These are phyloP conservation scores for Yamadazyma aaseri DNA, from an alignment of 1,139 yeast genomes.

Conservation along the genomic window DNA sequence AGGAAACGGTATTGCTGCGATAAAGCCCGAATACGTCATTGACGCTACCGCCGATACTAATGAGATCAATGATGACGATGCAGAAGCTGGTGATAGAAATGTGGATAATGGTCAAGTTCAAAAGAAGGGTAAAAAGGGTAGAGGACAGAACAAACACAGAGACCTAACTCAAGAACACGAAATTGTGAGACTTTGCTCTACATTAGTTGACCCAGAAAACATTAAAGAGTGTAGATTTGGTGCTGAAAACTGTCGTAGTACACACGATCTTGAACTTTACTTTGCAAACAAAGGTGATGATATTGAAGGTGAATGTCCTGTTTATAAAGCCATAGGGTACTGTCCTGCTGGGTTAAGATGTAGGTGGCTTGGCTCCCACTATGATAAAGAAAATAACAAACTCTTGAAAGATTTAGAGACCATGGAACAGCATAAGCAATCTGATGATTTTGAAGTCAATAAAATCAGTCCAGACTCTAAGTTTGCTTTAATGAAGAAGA, in stretches of 20 bases:
- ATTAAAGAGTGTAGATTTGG: constrained; percentile 63
- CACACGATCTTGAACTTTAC: constrained; percentile 71
- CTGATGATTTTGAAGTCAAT: constrained; percentile 60
- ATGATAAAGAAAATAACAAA: constrained; percentile 44
- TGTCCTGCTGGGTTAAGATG: constrained; percentile 94
- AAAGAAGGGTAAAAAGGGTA: constrained; percentile 36
- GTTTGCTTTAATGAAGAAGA: constrained; percentile 59
- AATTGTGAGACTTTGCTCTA: constrained; percentile 63
- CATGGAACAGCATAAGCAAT: constrained; percentile 26
- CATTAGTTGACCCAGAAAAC: constrained; percentile 53
- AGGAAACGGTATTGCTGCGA: constrained; percentile 59
- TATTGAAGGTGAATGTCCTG: constrained; percentile 79
- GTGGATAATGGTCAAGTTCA: constrained; percentile 19
- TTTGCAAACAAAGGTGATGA: constrained; percentile 68
- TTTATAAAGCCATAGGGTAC: constrained; percentile 73
- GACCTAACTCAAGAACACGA: constrained; percentile 73
- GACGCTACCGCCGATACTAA: constrained; percentile 19
- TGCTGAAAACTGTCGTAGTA: constrained; percentile 65
- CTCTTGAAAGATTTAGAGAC: constrained; percentile 44
- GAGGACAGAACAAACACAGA: constrained; percentile 91
- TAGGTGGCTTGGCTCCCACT: constrained; percentile 85
- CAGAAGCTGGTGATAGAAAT: constrained; percentile 44
- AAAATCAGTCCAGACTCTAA: constrained; percentile 54
- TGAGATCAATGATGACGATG: constrained; percentile 41
- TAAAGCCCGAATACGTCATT: constrained; percentile 62